Conservation (phyloP, 1,284 basidiomycete genomes). For the Ustilago loliicola region DNA sequence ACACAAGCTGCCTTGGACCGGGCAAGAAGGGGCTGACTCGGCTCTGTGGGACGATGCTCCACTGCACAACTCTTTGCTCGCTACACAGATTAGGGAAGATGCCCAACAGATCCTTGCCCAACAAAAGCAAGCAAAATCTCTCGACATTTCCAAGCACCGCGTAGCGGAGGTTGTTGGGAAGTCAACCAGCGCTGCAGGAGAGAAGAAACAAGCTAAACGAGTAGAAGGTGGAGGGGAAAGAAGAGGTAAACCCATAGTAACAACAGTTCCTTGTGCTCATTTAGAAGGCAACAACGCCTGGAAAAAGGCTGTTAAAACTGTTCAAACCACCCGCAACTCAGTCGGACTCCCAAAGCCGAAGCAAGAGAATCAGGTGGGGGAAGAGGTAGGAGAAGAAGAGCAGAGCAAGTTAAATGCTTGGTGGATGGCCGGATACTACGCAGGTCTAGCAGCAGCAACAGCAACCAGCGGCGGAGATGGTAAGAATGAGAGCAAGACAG, state of each 20-base stretch:
- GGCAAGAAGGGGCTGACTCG: neutral
- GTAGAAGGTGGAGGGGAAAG: neutral
- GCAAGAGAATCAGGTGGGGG: neutral
- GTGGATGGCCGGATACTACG: constrained; percentile 32
- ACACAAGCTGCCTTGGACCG: constrained; percentile 4
- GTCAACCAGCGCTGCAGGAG: too few species aligned
- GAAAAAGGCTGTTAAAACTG: constrained; percentile 35
- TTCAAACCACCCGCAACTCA: constrained; percentile 29
- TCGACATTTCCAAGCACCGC: too few species aligned
- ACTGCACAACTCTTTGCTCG: constrained; percentile 16
- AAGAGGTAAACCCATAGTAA: constrained; percentile 23
- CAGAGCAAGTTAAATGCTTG: neutral
- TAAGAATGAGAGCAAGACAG: neutral
- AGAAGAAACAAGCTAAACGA: neutral
- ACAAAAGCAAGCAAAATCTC: neutral
- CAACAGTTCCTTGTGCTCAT: constrained; percentile 18
- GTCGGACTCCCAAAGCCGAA: constrained; percentile 7
- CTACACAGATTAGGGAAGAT: constrained; percentile 25
- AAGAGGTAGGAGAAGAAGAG: neutral
- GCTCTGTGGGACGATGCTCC: constrained; percentile 43
- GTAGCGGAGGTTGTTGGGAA: too few species aligned
- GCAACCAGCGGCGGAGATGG: neutral
- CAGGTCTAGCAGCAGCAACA: constrained; percentile 13
- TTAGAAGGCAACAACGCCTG: constrained; percentile 32
- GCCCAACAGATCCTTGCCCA: constrained; percentile 20